These are phyloP conservation scores for Teratosphaeria nubilosa DNA, from an alignment of 2,329 filamentous ascomycete genomes.

Conservation along the genomic window DNA sequence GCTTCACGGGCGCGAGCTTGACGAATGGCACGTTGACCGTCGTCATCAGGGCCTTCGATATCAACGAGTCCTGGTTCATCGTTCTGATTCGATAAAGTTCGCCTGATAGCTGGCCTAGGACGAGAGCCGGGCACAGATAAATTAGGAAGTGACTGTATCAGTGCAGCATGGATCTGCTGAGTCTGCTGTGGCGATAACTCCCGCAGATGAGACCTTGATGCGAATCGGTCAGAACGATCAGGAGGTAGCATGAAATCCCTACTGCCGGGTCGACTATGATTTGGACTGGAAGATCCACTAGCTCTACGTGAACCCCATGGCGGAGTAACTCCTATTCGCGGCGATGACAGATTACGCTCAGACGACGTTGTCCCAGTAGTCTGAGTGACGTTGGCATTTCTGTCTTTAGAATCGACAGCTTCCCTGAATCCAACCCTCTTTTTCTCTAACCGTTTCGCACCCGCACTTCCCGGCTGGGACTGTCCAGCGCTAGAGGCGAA, in stretches of 20 bases:
- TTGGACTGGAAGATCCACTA: slow-evolving; percentile 8
- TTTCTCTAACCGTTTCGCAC: slow-evolving; percentile 9
- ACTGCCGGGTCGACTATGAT: slow-evolving; percentile 5
- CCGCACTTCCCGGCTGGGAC: slow-evolving; percentile 4
- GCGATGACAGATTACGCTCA: slow-evolving; percentile 2
- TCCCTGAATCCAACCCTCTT: slow-evolving; percentile 13
- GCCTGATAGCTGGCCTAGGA: slow-evolving; percentile 22
- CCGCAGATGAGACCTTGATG: slow-evolving; percentile 19
- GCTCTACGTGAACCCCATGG: slow-evolving; percentile 5
- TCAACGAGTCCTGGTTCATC: slow-evolving; percentile 5
- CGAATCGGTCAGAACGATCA: slow-evolving; percentile 4
- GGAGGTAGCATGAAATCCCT: slow-evolving; percentile 8
- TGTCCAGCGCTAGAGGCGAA: neutral
- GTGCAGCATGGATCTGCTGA: slow-evolving; percentile 18
- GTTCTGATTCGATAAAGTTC: slow-evolving; percentile 9
- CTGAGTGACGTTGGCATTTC: slow-evolving; percentile 6
- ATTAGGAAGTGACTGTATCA: slow-evolving; percentile 13
- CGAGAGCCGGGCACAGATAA: slow-evolving; percentile 12
- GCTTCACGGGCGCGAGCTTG: slow-evolving; percentile 21
- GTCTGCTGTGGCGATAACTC: slow-evolving; percentile 22
- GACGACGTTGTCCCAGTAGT: neutral
- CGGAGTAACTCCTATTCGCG: slow-evolving; percentile 8
- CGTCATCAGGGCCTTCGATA: slow-evolving; percentile 15
- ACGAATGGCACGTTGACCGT: slow-evolving; percentile 11
- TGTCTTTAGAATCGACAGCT: slow-evolving; percentile 5